A percentile compares a stretch with the other conserved stretches of the same genome.
phyloP scores from a whole-genome alignment of 352 stramenopile species.

The Phytophthora pseudosyringae region DNA sequence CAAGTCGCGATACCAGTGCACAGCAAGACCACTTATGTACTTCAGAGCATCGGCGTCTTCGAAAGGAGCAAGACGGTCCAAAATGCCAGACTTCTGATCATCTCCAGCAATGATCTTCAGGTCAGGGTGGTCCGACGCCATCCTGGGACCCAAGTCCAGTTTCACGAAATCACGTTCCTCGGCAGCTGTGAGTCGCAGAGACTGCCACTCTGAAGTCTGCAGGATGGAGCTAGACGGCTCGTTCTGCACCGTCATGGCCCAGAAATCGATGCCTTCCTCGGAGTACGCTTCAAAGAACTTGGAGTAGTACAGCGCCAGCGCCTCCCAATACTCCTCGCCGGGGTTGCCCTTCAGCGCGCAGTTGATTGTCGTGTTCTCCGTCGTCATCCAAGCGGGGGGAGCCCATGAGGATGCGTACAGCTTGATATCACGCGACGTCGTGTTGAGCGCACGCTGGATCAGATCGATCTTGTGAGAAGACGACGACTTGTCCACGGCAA shows the following conservation, averaged over 20 bases:
- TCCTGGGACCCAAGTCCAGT: slow-evolving; percentile 68
- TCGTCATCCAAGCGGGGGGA: slow-evolving; percentile 90
- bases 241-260: slow-evolving; percentile 76
- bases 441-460: slow-evolving; percentile 62
- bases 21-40: slow-evolving; percentile 82
- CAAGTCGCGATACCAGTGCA: slow-evolving; percentile 87
- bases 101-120: slow-evolving; percentile 88
- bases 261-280: slow-evolving; percentile 74
- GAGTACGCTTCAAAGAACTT: slow-evolving; percentile 89
- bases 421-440: slow-evolving; percentile 49
- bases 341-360: slow-evolving; percentile 61
- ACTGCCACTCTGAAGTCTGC: slow-evolving; percentile 66
- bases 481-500: slow-evolving; percentile 77
- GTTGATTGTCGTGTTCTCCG: slow-evolving; percentile 63
- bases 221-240: slow-evolving; percentile 52
- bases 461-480: slow-evolving; percentile 74
- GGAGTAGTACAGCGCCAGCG: slow-evolving; percentile 87
- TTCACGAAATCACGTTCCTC: slow-evolving; percentile 78
- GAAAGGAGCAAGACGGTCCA: slow-evolving; percentile 49
- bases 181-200: slow-evolving; percentile 46
- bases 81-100: slow-evolving; percentile 80
- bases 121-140: slow-evolving; percentile 71
- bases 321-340: slow-evolving; percentile 69
- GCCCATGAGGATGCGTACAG: slow-evolving; percentile 87
- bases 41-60: slow-evolving; percentile 52